These are phyloP conservation scores for Cercospora citrullina DNA, from an alignment of 2,329 filamentous ascomycete species.

Conservation along the genomic window DNA sequence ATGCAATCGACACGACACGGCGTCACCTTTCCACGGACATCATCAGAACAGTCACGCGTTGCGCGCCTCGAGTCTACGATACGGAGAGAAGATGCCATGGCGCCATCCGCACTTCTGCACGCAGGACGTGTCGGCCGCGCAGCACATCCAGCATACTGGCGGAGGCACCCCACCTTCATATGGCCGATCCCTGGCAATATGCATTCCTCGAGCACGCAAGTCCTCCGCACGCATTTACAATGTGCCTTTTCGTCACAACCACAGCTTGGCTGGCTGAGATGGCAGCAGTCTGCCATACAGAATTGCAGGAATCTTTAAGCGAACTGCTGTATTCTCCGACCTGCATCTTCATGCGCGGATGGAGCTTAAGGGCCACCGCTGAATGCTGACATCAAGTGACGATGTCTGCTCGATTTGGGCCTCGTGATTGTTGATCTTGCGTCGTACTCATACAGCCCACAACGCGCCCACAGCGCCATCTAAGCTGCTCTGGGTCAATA, in stretches of 20 bases:
- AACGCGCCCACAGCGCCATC: not conserved
- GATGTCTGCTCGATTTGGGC: not conserved
- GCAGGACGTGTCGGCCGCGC: not conserved
- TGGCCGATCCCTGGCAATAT: not conserved
- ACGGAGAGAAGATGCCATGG: not conserved
- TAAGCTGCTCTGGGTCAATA: not conserved
- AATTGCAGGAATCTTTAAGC: conserved; percentile 2
- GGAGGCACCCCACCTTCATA: not conserved
- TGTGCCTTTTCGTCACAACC: not conserved
- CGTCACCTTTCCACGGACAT: not conserved
- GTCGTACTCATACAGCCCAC: not conserved
- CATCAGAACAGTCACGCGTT: not conserved
- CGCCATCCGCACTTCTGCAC: not conserved
- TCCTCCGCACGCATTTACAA: not conserved
- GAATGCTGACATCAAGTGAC: not conserved
- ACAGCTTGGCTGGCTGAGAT: not conserved
- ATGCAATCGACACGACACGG: not conserved
- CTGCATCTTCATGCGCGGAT: not conserved
- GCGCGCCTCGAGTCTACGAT: not conserved
- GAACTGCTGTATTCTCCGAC: conserved; percentile 16
- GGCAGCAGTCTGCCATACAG: not conserved
- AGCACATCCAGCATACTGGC: not conserved
- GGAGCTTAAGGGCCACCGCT: not conserved
- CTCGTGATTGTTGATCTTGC: not conserved
- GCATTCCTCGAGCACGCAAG: conserved; percentile 1